Evolutionary conservation across 2,329 filamentous ascomycete genomes (phyloP).

Genomic region (Alternaria conjuncta): DNA sequence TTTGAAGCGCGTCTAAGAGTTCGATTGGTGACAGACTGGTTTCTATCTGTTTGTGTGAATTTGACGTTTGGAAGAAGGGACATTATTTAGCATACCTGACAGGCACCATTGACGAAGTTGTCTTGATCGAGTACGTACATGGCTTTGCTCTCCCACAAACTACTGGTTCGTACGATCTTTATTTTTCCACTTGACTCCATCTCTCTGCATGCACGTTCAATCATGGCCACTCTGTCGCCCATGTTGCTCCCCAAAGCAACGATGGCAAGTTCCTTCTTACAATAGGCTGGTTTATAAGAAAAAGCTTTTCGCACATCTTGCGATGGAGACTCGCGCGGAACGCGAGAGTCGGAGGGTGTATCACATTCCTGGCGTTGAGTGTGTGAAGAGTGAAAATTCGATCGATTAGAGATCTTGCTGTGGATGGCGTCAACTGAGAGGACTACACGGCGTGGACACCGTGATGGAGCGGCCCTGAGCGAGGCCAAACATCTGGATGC

Average conservation of each 20-base stretch:
- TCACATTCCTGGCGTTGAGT: background rate
- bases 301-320: background rate
- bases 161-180: constrained; percentile 78
- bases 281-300: background rate
- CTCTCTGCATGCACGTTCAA: constrained; percentile 80
- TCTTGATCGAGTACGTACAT: constrained; percentile 96
- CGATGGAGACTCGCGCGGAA: background rate
- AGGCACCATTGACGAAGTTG: constrained; percentile 88
- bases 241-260: constrained; percentile 93
- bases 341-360: background rate
- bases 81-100: constrained; percentile 69
- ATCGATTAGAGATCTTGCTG: background rate
- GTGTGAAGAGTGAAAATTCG: constrained; percentile 1
- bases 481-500: constrained; percentile 2
- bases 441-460: background rate
- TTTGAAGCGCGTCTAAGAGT: constrained; percentile 80
- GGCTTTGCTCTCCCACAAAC: constrained; percentile 90
- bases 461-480: background rate
- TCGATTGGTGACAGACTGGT: constrained; percentile 77
- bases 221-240: constrained; percentile 82
- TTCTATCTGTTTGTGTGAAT: constrained; percentile 67
- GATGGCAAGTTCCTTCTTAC: constrained; percentile 62
- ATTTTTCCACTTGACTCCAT: constrained; percentile 75
- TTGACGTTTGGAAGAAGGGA: background rate
- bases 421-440: background rate